Evolutionary conservation across 352 stramenopile genomes (phyloP), one percentile per base, ranked within the genome.

Genomic region (Plasmopara halstedii): DNA sequence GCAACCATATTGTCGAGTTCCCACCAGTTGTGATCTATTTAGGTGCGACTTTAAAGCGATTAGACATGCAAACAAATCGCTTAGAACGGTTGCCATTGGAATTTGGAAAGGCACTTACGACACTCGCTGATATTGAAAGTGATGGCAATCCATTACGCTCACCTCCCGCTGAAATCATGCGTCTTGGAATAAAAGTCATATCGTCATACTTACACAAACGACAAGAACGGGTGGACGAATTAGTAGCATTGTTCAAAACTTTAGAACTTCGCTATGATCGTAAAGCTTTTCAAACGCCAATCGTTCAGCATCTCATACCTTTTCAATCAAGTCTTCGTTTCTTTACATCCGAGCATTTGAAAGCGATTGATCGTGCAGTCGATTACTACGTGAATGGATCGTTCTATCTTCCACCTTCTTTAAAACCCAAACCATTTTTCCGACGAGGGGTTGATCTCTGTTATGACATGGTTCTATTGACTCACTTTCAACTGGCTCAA

Each of bases 81-180:
- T 56, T 89, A 17, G 64, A 64, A n/a, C 64, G 65, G 0, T 36
- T 89, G 1, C 78, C 78, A 0, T 50, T 81, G 8, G 67, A 62
- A 29, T 86, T 89, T 50, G 73, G 73, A 0, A 60, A 67, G 14
- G 45, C 45, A n/a, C 46, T 89, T 20, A 11, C 35, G 5, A 50
- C 18, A 2, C 46, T 89, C 5, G 39, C 82, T 14, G 42, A 66
- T 19, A 56, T 86, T 5, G 63, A 84, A 25, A 79, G 68, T 29
- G 74, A 89, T 22, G 74, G 78, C 10, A 89, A 87, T 43, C 78
- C 78, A n/a, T 84, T 87, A 36, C 58, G 65, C 15, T 87, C 73
- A 8, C 78, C 78, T 3, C 78, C 78, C 5, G 62, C 78, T 0
- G 63, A 83, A 58, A 56, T 87, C 5, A 76, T 89, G 60, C 64